Base-by-base conservation (phyloP, 768 basidiomycete genomes). In the Pleurotus citrinopileatus region DNA sequence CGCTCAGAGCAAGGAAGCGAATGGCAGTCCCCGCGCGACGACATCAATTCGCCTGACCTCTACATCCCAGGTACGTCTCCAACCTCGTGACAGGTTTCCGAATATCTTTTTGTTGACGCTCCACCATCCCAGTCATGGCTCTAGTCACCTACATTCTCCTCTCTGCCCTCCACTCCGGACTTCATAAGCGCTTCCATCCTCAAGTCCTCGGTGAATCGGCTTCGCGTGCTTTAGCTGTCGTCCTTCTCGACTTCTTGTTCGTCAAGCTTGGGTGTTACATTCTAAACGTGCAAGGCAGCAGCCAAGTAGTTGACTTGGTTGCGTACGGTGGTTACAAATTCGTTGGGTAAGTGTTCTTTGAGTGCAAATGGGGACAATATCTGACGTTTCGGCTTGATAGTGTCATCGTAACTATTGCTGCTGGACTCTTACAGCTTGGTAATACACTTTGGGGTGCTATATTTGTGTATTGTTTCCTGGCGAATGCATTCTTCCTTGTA, bases 291-390 rank as follows among this genome's bases (percentile, higher is more conserved):
- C 81, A 87, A 56, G 86, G 86, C 2, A 71, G 78, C 4, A 72
- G 71, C 19, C 87, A 90, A 42, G 80, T 91, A 20, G 78, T 89
- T 3, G 94, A 97, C 64, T 70, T 98, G 44, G 71, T 97, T 26
- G 91, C 95, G 0, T 98, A 98, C 65, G 90, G 88, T 3, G 96
- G 97, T 0, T 98, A 98, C 73, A 98, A 99, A 65, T 98, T 99
- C 62, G 91, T 98, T 25, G 96, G 93, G 93, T 94, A 59, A 25
- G 85, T 72, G 19, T 15, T 25, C 15, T 55, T 46, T 28, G 48
- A n/a, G 29, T 28, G 26, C 20, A 9, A 19, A 52, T 28, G 28
- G 12, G 3, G 32, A 13, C 4, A 4, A 13, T 48, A 13, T 10
- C 34, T 15, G 2, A 38, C 32, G 27, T 36, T 55, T 6, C 15